A percentile compares a stretch with the other conserved stretches of the same genome.
These are phyloP conservation scores for Euphorbia pulcherrima DNA, from an alignment of 345 rosid genomes.

Conservation along the genomic window DNA sequence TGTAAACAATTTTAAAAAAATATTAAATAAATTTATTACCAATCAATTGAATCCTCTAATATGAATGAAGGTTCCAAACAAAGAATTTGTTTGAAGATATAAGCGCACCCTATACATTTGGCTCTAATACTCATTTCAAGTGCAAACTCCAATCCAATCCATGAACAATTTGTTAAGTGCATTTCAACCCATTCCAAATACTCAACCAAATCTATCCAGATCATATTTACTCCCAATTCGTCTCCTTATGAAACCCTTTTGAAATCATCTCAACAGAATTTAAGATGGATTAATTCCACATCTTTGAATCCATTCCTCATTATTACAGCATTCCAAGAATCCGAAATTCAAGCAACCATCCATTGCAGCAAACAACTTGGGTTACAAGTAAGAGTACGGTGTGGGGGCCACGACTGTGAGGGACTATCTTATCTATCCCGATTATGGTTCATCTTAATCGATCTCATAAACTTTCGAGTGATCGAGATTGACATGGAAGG, in stretches of 20 bases:
- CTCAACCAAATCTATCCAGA: slow-evolving; percentile 25
- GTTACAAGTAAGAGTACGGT: slow-evolving; percentile 16
- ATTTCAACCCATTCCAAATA: slow-evolving; percentile 28
- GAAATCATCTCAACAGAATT: slow-evolving; percentile 16
- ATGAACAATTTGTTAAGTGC: slow-evolving; percentile 29
- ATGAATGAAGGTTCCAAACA: too few relatives aligned
- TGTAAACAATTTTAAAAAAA: too few relatives aligned
- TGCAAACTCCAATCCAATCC: slow-evolving; percentile 1
- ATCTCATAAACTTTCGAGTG: slow-evolving; percentile 14
- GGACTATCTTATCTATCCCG: slow-evolving; percentile 16
- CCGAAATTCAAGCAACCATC: slow-evolving; percentile 19
- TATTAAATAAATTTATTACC: too few relatives aligned
- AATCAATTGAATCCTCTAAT: too few relatives aligned
- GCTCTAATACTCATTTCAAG: slow-evolving; percentile 20
- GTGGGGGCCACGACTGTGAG: slow-evolving; percentile 28
- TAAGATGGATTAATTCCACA: slow-evolving; percentile 17
- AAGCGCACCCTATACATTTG: too few relatives aligned
- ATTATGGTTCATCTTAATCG: slow-evolving; percentile 16
- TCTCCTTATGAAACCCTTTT: not conserved
- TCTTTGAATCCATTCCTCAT: slow-evolving; percentile 13
- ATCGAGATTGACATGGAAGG: slow-evolving; percentile 12
- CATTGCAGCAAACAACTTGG: slow-evolving; percentile 8
- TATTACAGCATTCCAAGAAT: slow-evolving; percentile 21
- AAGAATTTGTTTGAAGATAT: too few relatives aligned
- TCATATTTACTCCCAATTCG: slow-evolving; percentile 26